Evolutionary conservation across 768 basidiomycete species (phyloP), one percentile per base, ranked within the genome.

Genomic region (Serendipita sp.): DNA sequence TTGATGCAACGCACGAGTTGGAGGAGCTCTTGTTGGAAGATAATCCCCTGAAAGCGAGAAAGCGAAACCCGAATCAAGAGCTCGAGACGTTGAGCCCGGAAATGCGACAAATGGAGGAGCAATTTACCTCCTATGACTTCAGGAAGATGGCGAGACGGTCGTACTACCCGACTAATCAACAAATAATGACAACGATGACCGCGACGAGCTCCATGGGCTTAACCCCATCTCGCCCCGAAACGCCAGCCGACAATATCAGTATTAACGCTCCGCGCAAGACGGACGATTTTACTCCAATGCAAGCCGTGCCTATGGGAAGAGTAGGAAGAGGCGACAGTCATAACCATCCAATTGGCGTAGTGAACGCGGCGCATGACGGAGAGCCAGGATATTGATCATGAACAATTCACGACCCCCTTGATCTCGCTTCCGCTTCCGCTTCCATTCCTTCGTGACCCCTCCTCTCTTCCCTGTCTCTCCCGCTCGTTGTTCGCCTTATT

Each of bases 21-120:
- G 95, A 99, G 72, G 95, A 99, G 75, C 79, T 99, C 23, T 75
- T 99, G 10, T 76, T 99, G 16, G 95, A 99, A 74, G 94, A 97
- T 72, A 97, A 98, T 70, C 95, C 95, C 47, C 78, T 99, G 64
- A 97, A 97, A 73, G 94, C 95, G 7, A 86, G 91, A 71, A 85
- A 88, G 67, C 84, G 95, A 62, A 97, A 95, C 73, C 86, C 85
- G 36, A 89, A 88, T 65, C 89, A 93, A 69, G 94, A 96, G 69
- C 72, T 89, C 10, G 89, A 89, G 68, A 85, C 84, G 65, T 75
- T 99, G 63, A 91, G 88, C 67, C 81, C 83, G 0, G 96, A 99
- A 74, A 93, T 94, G 90, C 79, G 89, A 66, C 86, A 92, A 76
- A 96, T 98, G 93, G 96, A 99, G 75, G 93, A 97, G 73, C 93